phyloP scores from a whole-genome alignment of 108 stramenopile species.

The Discostella pseudostelligera region DNA sequence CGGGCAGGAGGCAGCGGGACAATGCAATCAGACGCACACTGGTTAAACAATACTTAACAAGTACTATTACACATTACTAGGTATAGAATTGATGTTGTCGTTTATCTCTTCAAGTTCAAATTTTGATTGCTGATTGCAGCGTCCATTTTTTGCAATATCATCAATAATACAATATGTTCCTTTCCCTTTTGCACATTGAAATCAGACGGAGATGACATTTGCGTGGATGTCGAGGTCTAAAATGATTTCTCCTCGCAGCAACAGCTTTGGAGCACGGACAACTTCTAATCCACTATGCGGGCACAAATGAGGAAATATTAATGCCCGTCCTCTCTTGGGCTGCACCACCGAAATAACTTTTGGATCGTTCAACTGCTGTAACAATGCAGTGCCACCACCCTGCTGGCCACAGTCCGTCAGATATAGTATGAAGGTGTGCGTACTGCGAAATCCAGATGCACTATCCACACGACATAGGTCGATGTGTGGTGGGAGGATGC shows the following conservation, averaged over 20 bases:
- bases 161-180: no score
- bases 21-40: no score
- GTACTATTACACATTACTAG: no score
- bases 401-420: slow-evolving; percentile 53
- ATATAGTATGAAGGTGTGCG: slow-evolving; percentile 82
- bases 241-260: slow-evolving; percentile 74
- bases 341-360: slow-evolving; percentile 49
- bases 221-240: no score
- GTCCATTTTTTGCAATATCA: no score
- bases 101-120: no score
- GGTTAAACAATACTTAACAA: no score
- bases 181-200: no score
- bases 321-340: slow-evolving; percentile 60
- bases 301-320: slow-evolving; percentile 74
- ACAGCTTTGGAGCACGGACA: slow-evolving; percentile 60
- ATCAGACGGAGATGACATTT: no score
- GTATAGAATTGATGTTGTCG: no score
- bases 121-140: no score
- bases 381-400: slow-evolving; percentile 72
- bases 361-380: slow-evolving; percentile 46
- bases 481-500: slow-evolving; percentile 65
- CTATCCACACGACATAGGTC: slow-evolving; percentile 68
- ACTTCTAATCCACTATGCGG: slow-evolving; percentile 73
- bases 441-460: slow-evolving; percentile 50
- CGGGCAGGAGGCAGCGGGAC: no score